These are phyloP conservation scores for Glycyrrhiza uralensis DNA, from an alignment of 306 rosid genomes.

Conservation along the genomic window DNA sequence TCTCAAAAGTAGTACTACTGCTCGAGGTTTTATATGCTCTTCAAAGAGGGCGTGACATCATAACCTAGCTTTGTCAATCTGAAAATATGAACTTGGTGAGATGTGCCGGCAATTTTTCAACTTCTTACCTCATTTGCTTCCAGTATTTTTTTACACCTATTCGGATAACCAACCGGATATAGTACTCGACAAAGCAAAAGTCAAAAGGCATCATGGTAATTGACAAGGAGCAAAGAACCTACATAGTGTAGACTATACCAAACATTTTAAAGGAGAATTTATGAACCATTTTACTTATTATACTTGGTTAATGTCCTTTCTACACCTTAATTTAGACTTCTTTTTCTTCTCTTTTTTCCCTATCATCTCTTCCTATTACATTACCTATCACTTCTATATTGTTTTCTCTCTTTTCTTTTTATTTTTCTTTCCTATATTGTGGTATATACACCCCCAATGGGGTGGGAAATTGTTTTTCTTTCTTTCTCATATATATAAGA, in stretches of 20 bases:
- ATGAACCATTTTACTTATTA: slow-evolving; percentile 27
- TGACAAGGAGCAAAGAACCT: slow-evolving; percentile 5
- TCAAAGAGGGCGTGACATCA: slow-evolving; percentile 49
- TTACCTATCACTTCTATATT: too few relatives aligned
- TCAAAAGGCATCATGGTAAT: slow-evolving; percentile 23
- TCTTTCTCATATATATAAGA: too few relatives aligned
- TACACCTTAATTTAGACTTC: background rate
- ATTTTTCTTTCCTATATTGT: too few relatives aligned
- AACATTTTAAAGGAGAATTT: background rate
- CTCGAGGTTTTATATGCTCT: slow-evolving; percentile 37
- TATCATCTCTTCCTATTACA: too few relatives aligned
- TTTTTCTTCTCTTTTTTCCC: background rate
- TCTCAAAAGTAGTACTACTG: background rate
- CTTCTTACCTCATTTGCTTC: slow-evolving; percentile 52
- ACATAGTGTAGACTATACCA: background rate
- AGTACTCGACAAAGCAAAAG: slow-evolving; percentile 10
- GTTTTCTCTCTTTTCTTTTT: too few relatives aligned
- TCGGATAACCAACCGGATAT: slow-evolving; percentile 38
- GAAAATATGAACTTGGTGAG: slow-evolving; percentile 32
- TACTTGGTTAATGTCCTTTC: slow-evolving; percentile 21
- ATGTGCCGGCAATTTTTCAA: slow-evolving; percentile 34
- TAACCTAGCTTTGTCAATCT: slow-evolving; percentile 30
- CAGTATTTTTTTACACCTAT: slow-evolving; percentile 9
- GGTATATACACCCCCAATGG: too few relatives aligned
- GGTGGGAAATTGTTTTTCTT: too few relatives aligned